Conservation (phyloP, 2,329 filamentous ascomycete species). For the Verticillium tricorpus region DNA sequence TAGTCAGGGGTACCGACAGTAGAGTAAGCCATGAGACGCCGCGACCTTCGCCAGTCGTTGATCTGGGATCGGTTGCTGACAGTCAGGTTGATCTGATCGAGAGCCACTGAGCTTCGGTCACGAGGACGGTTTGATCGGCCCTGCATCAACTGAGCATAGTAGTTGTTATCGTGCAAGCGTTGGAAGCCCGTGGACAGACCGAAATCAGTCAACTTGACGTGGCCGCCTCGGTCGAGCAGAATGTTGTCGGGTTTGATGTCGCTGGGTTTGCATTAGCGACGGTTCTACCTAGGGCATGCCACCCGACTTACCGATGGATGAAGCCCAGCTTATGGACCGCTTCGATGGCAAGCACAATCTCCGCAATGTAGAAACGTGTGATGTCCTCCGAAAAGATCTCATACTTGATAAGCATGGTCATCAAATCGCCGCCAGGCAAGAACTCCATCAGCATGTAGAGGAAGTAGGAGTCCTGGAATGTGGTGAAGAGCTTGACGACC, state of each 20-base stretch:
- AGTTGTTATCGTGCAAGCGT: conserved; percentile 95
- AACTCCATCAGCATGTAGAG: conserved; percentile 99
- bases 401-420: conserved; percentile 99
- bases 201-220: conserved; percentile 98
- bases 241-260: conserved; percentile 99
- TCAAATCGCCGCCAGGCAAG: conserved; percentile 92
- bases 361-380: conserved; percentile 97
- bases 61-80: conserved; percentile 97
- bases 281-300: conserved; percentile 9
- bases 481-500: conserved; percentile 98
- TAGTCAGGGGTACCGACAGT: conserved; percentile 98
- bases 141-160: conserved; percentile 94
- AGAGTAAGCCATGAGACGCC: conserved; percentile 93
- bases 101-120: conserved; percentile 88
- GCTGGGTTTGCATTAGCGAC: conserved; percentile 39
- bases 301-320: conserved; percentile 77
- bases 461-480: conserved; percentile 94
- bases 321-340: conserved; percentile 97
- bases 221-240: conserved; percentile 86
- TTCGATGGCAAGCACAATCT: conserved; percentile 97
- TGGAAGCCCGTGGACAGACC: conserved; percentile 97
- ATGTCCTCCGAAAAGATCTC: conserved; percentile 99
- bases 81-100: conserved; percentile 97
- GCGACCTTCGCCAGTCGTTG: conserved; percentile 97
- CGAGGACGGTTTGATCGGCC: conserved; percentile 67